phyloP scores from a whole-genome alignment of 768 basidiomycete species.

The Lactarius evosmus region DNA sequence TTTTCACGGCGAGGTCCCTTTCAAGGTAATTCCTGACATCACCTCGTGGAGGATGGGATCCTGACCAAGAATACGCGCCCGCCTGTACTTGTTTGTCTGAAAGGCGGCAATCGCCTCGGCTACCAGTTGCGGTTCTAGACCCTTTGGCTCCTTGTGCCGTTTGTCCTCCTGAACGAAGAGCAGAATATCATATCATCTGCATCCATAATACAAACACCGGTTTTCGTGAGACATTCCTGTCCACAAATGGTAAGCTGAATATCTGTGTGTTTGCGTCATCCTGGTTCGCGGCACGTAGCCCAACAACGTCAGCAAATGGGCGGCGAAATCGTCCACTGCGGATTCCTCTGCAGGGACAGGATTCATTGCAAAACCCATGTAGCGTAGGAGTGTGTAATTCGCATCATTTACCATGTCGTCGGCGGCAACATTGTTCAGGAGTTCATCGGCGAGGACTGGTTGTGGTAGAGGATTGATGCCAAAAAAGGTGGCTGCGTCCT shows the following conservation, averaged over 20 bases:
- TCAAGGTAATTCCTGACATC: too few species aligned
- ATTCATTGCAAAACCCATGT: background rate
- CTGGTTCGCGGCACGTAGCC: background rate
- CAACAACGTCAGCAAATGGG: background rate
- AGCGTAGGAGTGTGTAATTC: too few species aligned
- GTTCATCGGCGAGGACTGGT: background rate
- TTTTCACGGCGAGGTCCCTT: too few species aligned
- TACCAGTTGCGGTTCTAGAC: background rate
- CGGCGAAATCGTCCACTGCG: background rate
- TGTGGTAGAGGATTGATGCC: background rate
- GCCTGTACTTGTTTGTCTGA: background rate
- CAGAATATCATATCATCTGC: background rate
- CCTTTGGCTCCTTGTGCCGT: background rate
- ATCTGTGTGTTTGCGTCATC: background rate
- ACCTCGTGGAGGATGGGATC: too few species aligned
- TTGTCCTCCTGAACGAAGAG: background rate
- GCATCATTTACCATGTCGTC: too few species aligned
- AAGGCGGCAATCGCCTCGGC: background rate
- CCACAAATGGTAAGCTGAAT: background rate
- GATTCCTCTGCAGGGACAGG: background rate
- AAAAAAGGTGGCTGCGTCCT: background rate
- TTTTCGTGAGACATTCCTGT: background rate
- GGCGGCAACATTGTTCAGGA: too few species aligned
- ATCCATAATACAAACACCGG: background rate
- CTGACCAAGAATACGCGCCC: too few species aligned